Base-by-base conservation (phyloP, 768 basidiomycete species). In the Lentinula sp. region DNA sequence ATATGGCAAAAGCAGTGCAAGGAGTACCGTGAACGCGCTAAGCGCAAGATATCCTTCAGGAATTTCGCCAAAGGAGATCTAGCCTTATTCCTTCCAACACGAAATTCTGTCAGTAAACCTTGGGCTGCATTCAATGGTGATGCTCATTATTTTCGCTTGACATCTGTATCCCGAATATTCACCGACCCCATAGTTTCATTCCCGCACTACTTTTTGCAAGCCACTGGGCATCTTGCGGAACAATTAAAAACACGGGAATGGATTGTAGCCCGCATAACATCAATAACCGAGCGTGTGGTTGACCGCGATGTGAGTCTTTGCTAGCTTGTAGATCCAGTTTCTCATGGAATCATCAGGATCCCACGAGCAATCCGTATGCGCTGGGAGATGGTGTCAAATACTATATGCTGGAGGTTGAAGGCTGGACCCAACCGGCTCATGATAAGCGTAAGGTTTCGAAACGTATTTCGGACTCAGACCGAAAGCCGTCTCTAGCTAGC, bases 1-100 rank as follows among this genome's bases (percentile, higher is more conserved):
- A 97, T 96, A 71, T 98, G 95, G 94, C 92, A 95, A 76, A 97
- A 94, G 70, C 94, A 95, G 70, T 96, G 93, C 75, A 96, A 93
- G 70, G 89, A 93, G 65, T 98, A 98, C 62, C 82, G 95, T 49
- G 96, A 98, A 65, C 85, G 91, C n/a, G 90, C 95, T 15, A 94
- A 90, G 73, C 93, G 95, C 60, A 97, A 97, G 75, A 96, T 99
- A 60, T 91, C 95, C 0, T 98, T 98, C 74, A 81, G 93, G 66
- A 96, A 95, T 75, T 98, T 98, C 66, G 80, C 89, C 7, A 95
- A 94, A 70, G 95, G 95, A 9, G 97, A 99, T 74, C 78, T 99
- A 55, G 96, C 95, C 1, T 77, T 99, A 34, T 99, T 99, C 75
- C 77, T 99, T 13, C 97, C 97, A 1, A 99, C 97, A 0, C 81